Evolutionary conservation across 2,329 filamentous ascomycete genomes (phyloP).

Genomic region (Sclerotinia subarctica): DNA sequence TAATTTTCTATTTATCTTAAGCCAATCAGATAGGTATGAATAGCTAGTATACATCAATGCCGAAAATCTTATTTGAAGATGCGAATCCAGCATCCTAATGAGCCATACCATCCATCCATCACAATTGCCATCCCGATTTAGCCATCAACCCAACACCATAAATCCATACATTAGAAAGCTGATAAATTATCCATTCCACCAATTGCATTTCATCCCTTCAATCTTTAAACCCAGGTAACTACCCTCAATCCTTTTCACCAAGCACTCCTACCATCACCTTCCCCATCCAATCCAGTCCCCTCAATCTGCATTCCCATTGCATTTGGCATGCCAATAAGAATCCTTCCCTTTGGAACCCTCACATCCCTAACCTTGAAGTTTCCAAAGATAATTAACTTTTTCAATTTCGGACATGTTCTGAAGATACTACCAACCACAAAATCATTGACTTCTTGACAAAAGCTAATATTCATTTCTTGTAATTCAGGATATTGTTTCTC

Average conservation of each 20-base stretch:
- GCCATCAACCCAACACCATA: background rate
- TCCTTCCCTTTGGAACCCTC: conserved; percentile 52
- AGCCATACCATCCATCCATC: no score
- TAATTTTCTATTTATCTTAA: no score
- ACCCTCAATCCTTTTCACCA: background rate
- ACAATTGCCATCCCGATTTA: background rate
- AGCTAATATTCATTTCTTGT: conserved; percentile 71
- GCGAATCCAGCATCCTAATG: no score
- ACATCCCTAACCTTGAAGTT: conserved; percentile 60
- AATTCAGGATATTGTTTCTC: conserved; percentile 65
- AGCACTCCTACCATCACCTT: conserved; percentile 14
- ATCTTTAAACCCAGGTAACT: background rate
- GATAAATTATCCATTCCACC: background rate
- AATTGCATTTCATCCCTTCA: background rate
- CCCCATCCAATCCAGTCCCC: conserved; percentile 41
- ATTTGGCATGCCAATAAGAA: conserved; percentile 57
- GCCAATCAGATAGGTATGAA: no score
- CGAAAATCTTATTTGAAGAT: no score
- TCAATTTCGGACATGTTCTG: conserved; percentile 58
- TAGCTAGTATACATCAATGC: no score
- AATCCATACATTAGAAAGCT: background rate
- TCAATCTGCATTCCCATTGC: conserved; percentile 59
- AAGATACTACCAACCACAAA: conserved; percentile 63
- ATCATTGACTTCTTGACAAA: conserved; percentile 67
- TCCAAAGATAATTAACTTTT: conserved; percentile 60